A percentile compares a stretch with the other conserved stretches of the same genome.
phyloP scores from a whole-genome alignment of 2,329 filamentous ascomycete genomes.

The Teratosphaeria zuluensis region DNA sequence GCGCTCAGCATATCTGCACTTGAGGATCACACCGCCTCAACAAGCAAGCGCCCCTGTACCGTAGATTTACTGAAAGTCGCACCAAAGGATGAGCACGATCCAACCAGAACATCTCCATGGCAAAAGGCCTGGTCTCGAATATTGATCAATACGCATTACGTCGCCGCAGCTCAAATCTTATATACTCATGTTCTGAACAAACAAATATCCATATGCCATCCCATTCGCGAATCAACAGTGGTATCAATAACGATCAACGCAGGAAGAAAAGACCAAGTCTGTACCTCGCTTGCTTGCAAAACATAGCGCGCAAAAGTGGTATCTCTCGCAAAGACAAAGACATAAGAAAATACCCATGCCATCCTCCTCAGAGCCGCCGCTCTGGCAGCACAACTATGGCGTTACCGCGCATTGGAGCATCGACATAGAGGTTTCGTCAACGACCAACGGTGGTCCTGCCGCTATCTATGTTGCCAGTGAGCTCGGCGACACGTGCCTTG shows the following conservation, averaged over 20 bases:
- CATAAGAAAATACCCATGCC: neutral
- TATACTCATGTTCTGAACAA: neutral
- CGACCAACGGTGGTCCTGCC: neutral
- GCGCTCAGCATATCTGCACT: too few relatives aligned
- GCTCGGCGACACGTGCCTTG: constrained; percentile 89
- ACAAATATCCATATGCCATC: neutral
- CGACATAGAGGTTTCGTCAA: neutral
- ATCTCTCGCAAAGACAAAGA: neutral
- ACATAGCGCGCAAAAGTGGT: neutral
- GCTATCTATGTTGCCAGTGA: constrained; percentile 48
- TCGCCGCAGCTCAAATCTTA: neutral
- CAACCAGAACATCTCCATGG: neutral
- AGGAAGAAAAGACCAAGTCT: neutral
- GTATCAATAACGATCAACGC: neutral
- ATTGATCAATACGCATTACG: neutral
- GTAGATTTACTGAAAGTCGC: too few relatives aligned
- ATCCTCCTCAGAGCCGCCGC: neutral
- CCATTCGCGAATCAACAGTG: neutral
- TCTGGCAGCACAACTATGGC: neutral
- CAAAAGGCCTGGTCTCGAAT: neutral
- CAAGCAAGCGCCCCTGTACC: too few relatives aligned
- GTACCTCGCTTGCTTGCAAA: neutral
- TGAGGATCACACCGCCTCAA: too few relatives aligned
- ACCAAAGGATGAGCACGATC: too few relatives aligned
- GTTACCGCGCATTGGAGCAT: neutral